Evolutionary conservation across 805 yeast genomes (phyloP), one percentile per base, ranked within the genome.

Genomic region (Ogataea pignaliae): DNA sequence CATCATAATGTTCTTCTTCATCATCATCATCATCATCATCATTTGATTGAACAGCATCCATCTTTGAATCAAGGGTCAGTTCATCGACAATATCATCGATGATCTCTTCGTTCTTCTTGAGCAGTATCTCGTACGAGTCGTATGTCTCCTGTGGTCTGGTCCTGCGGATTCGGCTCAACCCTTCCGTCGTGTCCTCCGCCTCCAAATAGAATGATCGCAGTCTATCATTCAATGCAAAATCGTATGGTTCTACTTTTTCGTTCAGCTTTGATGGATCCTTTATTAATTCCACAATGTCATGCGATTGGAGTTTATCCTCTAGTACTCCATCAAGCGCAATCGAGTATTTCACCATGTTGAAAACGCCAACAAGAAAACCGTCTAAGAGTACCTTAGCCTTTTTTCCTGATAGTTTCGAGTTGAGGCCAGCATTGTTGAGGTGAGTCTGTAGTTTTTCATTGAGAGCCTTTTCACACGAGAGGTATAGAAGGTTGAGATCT

Each of bases 181-280:
- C 72, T 1, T 79, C 72, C 0, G 88, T 78, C 47, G 76, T 77
- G 39, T 71, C 73, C 50, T 87, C 95, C 45, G 85, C 81, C 33
- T 73, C 70, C 39, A 72, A 71, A 48, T 85, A 76, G 39, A 77
- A 53, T 39, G 72, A 68, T 38, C 91, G 68, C 28, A 86, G 72
- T 43, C 70, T 60, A 45, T 76, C 81, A 59, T 84, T 83, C 46
- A 85, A 61, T 15, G 73, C 80, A 34, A 74, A 63, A 56, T 87
- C 91, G 60, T 83, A 85, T 1, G 90, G 88, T 57, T 83, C 93
- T 9, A 79, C 72, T 45, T 73, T 73, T 44, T 53, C 56, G 42
- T 52, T 48, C 17, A 55, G 35, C 46, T 48, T 33, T 7, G 56
- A 54, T 2, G 54, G 50, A 41, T 43, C 48, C 10, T 35, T 42